Percentiles rank a stretch among this genome's conserved stretches.
These are phyloP conservation scores for Pseudocercospora musae DNA, from an alignment of 2,329 filamentous ascomycete genomes.

Conservation along the genomic window DNA sequence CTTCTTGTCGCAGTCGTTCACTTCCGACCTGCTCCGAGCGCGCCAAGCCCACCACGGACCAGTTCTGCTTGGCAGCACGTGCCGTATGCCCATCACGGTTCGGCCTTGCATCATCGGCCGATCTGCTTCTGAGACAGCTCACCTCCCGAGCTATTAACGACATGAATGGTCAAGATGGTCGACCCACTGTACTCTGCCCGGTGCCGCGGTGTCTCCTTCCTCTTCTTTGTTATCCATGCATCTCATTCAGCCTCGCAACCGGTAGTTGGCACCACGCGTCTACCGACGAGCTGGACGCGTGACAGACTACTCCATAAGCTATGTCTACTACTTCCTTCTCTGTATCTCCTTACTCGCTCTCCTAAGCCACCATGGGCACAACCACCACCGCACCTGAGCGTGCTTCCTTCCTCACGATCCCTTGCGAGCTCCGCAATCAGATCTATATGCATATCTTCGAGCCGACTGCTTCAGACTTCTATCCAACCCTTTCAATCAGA, in stretches of 20 bases:
- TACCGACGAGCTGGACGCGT: neutral
- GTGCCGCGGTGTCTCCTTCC: neutral
- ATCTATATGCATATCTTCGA: slow-evolving; percentile 32
- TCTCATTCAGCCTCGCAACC: neutral
- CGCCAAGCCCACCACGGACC: neutral
- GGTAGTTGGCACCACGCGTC: neutral
- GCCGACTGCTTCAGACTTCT: neutral
- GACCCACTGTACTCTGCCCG: too few species aligned
- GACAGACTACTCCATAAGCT: neutral
- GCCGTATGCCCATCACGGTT: neutral
- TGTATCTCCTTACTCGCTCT: neutral
- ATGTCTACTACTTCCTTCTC: neutral
- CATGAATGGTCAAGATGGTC: neutral
- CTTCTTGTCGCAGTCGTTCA: neutral
- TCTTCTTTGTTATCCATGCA: neutral
- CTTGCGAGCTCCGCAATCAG: slow-evolving; percentile 29
- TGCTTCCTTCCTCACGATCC: slow-evolving; percentile 29
- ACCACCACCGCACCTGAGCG: slow-evolving; percentile 5
- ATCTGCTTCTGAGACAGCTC: neutral
- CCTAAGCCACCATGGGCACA: neutral
- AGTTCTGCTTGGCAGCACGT: neutral
- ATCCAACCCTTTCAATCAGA: neutral
- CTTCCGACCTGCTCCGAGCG: neutral
- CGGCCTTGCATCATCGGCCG: neutral
- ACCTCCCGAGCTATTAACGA: neutral